Base-by-base conservation (phyloP, 306 rosid species). In the Benincasa hispida region DNA sequence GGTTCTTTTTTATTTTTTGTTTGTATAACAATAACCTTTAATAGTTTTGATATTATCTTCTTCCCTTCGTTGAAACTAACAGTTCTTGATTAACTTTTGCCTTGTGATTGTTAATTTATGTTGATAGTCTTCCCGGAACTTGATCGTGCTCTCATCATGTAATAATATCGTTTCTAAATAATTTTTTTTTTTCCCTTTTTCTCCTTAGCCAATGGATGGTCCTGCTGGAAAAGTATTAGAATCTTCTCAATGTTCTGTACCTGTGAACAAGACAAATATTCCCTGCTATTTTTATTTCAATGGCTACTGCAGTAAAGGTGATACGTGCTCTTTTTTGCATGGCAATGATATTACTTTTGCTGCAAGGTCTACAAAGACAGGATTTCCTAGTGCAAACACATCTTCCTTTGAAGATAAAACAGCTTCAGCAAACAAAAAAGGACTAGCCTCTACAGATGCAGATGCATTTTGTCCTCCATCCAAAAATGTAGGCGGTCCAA, bases 281-380 rank as follows among this genome's bases (percentile, higher is more conserved):
- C 95, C 93, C 58, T 91, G 96, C 78, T 91, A 86, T 76, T 94
- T 84, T 79, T 90, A 85, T 88, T 86, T 86, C 66, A 85, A 89
- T 55, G 95, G 97, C 32, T 87, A 61, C 86, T 94, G 98, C 88
- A 90, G 80, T 54, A 94, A 89, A 89, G 97, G 97, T 58, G 91
- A 84, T 60, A 82, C 54, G 34, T 94, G 97, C 86, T 70, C 88
- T 18, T 94, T 87, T 84, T 85, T 87, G 85, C 98, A 94, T 72
- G 85, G 82, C 56, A 57, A 74, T 67, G 89, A 85, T 50, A 81
- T 77, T 53, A 47, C 42, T 21, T 72, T 77, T 27, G 50, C 84
- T 79, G 81, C 50, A 76, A 91, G 83, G 55, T 83, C 85, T 77
- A 57, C 76, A 37, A 89, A 87, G 84, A 80, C 82, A 76, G 86